Conservation (phyloP, 805 yeast genomes). For the Yarrowia sp. region DNA sequence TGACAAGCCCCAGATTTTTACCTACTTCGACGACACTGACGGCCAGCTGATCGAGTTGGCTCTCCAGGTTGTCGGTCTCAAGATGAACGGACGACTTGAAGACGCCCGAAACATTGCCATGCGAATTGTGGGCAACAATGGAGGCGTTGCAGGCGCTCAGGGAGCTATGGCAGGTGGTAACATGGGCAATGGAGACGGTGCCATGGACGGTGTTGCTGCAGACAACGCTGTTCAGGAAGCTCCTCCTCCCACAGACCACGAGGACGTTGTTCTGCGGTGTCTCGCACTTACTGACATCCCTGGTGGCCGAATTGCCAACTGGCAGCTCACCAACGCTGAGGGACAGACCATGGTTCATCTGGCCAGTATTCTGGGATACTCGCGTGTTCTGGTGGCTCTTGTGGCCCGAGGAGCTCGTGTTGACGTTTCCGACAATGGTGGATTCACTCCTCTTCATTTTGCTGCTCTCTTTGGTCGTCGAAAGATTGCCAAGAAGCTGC, state of each 20-base stretch:
- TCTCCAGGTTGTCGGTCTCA: constrained; percentile 90
- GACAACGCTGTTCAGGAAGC: neutral
- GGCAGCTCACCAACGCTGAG: constrained; percentile 22
- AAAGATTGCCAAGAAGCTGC: constrained; percentile 57
- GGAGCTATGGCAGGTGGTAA: neutral
- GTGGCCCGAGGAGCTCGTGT: constrained; percentile 55
- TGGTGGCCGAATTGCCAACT: constrained; percentile 19
- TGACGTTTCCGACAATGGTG: constrained; percentile 73
- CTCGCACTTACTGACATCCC: constrained; percentile 16
- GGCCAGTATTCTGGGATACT: constrained; percentile 73
- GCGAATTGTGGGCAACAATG: constrained; percentile 68
- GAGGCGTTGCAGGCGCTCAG: constrained; percentile 17
- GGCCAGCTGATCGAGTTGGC: constrained; percentile 92
- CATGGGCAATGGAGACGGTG: neutral
- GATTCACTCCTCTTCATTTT: constrained; percentile 82
- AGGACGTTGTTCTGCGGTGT: constrained; percentile 22
- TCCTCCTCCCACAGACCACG: constrained; percentile 6
- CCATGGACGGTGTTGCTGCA: neutral
- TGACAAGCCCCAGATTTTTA: constrained; percentile 57
- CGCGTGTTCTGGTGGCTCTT: constrained; percentile 59
- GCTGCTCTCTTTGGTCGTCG: constrained; percentile 76
- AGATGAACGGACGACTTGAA: constrained; percentile 93
- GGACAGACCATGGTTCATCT: constrained; percentile 87
- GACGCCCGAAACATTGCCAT: constrained; percentile 93
- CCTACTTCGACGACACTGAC: constrained; percentile 94